Evolutionary conservation across 345 rosid species (phyloP), one percentile per base, ranked within the genome.

Genomic region (Eucalyptus polybractea): DNA sequence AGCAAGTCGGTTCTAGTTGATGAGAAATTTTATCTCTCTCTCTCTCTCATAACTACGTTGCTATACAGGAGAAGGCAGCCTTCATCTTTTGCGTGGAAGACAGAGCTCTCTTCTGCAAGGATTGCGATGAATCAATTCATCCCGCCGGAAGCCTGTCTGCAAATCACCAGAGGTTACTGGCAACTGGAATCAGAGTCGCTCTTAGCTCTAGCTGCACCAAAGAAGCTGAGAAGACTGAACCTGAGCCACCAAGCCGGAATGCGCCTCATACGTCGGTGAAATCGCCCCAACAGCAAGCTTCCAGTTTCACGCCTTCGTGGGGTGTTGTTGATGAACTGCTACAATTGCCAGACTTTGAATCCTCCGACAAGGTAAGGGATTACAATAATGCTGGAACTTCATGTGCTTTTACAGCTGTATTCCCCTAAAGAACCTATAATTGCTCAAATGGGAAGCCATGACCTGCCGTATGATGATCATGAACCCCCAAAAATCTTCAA

Each of bases 81-180:
- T 97, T 97, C 93, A 96, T 98, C 56, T 98, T 97, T 94, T 98
- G 99, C 90, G 98, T 98, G 58, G 99, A 97, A 93, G 99, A 97
- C 91, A 95, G 98, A 92, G 99, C 99, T 50, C 95, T 98, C 60
- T 93, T 98, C 88, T 98, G 99, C 90, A 93, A 89, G 90, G 97
- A 97, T 45, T 98, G 99, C 11, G 99, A 98, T 90, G 96, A 96
- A 86, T 93, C 98, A 3, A 94, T 98, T 91, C 99, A 98, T 91
- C 92, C 93, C 3, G 94, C 95, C 19, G 94, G 95, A 80, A 94
- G 96, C 91, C 96, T 95, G 44, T 91, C 99, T 49, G 99, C 97
- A 1, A 96, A 97, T 89, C 99, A 98, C 93, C 99, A 93, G 93
- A 91, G 99, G 91, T 95, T 96, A 89, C 92, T 98, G 86, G 99